These are phyloP conservation scores for Sclerotinia glacialis DNA, from an alignment of 2,329 filamentous ascomycete species.

Conservation along the genomic window DNA sequence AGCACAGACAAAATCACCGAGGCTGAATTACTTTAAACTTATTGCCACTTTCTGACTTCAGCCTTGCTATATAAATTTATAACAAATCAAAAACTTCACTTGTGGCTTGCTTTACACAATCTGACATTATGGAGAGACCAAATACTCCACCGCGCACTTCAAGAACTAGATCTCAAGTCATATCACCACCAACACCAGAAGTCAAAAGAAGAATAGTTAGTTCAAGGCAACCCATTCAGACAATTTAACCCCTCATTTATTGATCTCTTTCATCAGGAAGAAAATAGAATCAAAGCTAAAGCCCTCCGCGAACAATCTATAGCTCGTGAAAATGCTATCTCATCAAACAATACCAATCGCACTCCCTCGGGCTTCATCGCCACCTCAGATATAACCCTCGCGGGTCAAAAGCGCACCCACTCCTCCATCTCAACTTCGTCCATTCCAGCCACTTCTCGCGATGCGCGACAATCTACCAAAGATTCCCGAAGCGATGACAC, in stretches of 20 bases:
- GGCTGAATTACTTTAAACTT: constrained; percentile 10
- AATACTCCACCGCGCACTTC: constrained; percentile 29
- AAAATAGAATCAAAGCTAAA: constrained; percentile 84
- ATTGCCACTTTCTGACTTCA: constrained; percentile 16
- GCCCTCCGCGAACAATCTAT: constrained; percentile 73
- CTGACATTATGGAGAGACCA: constrained; percentile 29
- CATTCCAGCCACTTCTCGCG: constrained; percentile 60
- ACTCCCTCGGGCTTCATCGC: constrained; percentile 69
- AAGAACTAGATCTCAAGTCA: constrained; percentile 1
- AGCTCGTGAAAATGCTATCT: constrained; percentile 54
- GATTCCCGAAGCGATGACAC: constrained; percentile 26
- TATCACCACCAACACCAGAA: constrained; percentile 54
- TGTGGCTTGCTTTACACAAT: background rate
- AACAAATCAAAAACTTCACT: background rate
- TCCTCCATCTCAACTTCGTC: constrained; percentile 56
- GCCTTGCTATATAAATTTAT: constrained; percentile 11
- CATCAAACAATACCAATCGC: constrained; percentile 41
- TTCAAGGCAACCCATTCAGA: constrained; percentile 12
- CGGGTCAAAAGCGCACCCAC: constrained; percentile 69
- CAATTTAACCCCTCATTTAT: background rate
- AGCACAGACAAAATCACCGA: constrained; percentile 8
- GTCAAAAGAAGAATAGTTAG: constrained; percentile 55
- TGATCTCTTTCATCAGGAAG: constrained; percentile 58
- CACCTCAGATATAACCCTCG: constrained; percentile 60
- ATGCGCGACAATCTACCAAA: constrained; percentile 51